Evolutionary conservation across 2,329 filamentous ascomycete genomes (phyloP).

Genomic region (Ophiosphaerella herpotricha): DNA sequence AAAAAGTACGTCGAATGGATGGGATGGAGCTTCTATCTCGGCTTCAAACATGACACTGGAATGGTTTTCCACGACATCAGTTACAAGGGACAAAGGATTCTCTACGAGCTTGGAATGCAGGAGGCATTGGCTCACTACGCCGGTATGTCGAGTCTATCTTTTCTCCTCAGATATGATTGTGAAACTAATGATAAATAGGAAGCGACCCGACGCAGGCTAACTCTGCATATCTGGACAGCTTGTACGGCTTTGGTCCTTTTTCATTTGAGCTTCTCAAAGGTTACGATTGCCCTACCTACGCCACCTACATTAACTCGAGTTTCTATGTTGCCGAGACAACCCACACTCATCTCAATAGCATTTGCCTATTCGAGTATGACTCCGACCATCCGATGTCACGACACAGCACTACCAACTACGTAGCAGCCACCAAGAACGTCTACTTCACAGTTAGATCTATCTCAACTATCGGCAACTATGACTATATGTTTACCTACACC

Average conservation of each 20-base stretch:
- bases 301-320: constrained; percentile 55
- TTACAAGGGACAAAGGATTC: constrained; percentile 57
- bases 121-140: constrained; percentile 60
- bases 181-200: background rate
- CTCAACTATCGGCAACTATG: constrained; percentile 2
- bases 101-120: constrained; percentile 58
- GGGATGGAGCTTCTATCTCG: constrained; percentile 57
- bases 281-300: constrained; percentile 58
- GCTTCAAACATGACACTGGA: constrained; percentile 54
- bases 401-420: constrained; percentile 24
- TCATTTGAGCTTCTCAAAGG: constrained; percentile 48
- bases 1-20: constrained; percentile 55
- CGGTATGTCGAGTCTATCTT: background rate
- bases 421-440: constrained; percentile 27
- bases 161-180: background rate
- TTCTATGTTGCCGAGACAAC: constrained; percentile 53
- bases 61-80: constrained; percentile 56
- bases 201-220: constrained; percentile 51
- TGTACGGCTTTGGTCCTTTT: constrained; percentile 54
- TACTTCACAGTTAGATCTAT: constrained; percentile 36
- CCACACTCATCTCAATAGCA: constrained; percentile 54
- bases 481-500: constrained; percentile 8
- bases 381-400: constrained; percentile 31
- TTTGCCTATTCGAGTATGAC: constrained; percentile 49
- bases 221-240: constrained; percentile 53